Percentiles rank a stretch among this genome's conserved stretches.
These are phyloP conservation scores for Corchorus capsularis DNA, from an alignment of 345 rosid species.

Conservation along the genomic window DNA sequence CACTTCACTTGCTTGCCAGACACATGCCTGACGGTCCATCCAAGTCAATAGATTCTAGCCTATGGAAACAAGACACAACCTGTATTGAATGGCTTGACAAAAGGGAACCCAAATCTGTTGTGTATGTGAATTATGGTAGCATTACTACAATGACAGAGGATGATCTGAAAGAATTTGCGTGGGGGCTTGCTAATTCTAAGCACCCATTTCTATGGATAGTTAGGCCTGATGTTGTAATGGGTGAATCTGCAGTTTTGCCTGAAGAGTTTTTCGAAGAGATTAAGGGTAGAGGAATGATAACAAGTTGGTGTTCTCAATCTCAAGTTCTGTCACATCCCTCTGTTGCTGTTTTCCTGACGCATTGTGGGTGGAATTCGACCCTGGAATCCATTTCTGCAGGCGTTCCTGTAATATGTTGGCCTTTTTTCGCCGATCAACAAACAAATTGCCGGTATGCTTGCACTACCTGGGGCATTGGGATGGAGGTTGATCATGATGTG, in stretches of 20 bases:
- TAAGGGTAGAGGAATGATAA: conserved; percentile 22
- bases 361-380: conserved; percentile 36
- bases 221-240: conserved; percentile 27
- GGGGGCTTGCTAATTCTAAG: conserved; percentile 23
- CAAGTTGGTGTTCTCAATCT: conserved; percentile 31
- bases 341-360: conserved; percentile 23
- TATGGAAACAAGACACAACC: conserved; percentile 22
- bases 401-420: conserved; percentile 33
- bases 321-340: conserved; percentile 32
- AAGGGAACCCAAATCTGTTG: conserved; percentile 26
- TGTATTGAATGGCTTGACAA: conserved; percentile 36
- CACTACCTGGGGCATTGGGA: conserved; percentile 28
- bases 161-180: conserved; percentile 18
- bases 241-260: conserved; percentile 11
- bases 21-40: not conserved
- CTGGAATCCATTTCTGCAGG: conserved; percentile 21
- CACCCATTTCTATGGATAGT: conserved; percentile 26
- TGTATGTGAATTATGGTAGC: conserved; percentile 37
- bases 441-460: conserved; percentile 34
- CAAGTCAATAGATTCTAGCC: conserved; percentile 22
- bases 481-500: conserved; percentile 28
- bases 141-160: conserved; percentile 20
- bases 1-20: conserved; percentile 20
- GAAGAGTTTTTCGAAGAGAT: conserved; percentile 27
- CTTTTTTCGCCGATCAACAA: conserved; percentile 34